Evolutionary conservation across 2,329 filamentous ascomycete genomes (phyloP), one percentile per base, ranked within the genome.

Genomic region (Ophiostoma australiae): DNA sequence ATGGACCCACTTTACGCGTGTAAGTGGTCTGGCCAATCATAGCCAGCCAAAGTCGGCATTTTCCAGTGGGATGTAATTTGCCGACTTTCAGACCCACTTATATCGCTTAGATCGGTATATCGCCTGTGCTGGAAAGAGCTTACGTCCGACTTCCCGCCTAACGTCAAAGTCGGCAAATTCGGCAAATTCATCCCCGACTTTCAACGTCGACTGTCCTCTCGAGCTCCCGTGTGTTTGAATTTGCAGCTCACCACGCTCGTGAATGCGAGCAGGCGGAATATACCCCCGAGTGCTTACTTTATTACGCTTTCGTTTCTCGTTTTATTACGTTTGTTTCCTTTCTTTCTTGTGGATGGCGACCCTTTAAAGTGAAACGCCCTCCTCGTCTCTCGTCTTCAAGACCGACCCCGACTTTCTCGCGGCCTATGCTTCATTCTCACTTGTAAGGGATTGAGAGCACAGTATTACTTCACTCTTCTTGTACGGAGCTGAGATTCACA

Each of bases 101-200:
- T 27, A 58, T 23, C 44, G 44, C 44, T 58, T 27, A 23, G 3
- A 27, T 41, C 39, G 39, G 11, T 41, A 41, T 41, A 10, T 15
- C 11, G 52, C 52, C 48, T 23, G 7, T 23, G 48, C 48, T 55
- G 48, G 10, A 20, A 4, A 55, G 15, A 55, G 48, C n/a, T 58
- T 58, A 58, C 13, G 23, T 58, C 52, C 52, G 52, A 58, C 52
- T 27, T 15, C 44, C 15, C 37, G 11, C 4, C 17, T 7, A 6
- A 58, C 52, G 52, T 13, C 52, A 27, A 27, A 13, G 10, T 41
- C 39, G 39, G 39, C 39, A 58, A 58, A 58, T 17, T 31, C 52
- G 52, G 52, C 52, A 58, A 58, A 58, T 58, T 58, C 52, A 58
- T 27, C n/a, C 23, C 52, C 52, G 52, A 58, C 44, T 48, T 48